Percentiles rank a stretch among this genome's conserved stretches.
These are phyloP conservation scores for Lagenidium sp. DNA, from an alignment of 352 stramenopile species.

Conservation along the genomic window DNA sequence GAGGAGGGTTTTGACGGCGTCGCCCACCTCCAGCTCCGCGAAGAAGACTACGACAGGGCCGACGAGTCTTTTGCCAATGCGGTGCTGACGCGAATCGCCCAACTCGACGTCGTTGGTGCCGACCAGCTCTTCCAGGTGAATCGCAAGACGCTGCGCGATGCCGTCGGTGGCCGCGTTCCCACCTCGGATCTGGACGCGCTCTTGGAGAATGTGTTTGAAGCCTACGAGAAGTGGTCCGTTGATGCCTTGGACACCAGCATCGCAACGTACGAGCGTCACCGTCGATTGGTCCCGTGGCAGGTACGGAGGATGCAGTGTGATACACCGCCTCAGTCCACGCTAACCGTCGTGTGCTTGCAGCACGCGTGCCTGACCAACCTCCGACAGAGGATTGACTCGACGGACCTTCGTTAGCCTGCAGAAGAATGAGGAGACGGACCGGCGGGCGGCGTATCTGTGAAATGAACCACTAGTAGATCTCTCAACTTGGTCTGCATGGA, in stretches of 20 bases:
- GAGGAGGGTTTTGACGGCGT: slow-evolving; percentile 48
- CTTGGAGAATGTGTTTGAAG: slow-evolving; percentile 3
- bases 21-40: slow-evolving; percentile 32
- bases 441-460: too few relatives aligned
- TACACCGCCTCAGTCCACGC: too few relatives aligned
- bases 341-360: too few relatives aligned
- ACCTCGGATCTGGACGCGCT: too few relatives aligned
- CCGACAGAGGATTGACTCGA: slow-evolving; percentile 32
- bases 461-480: too few relatives aligned
- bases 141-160: slow-evolving; percentile 1
- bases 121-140: slow-evolving; percentile 34
- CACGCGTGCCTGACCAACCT: slow-evolving; percentile 45
- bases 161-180: too few relatives aligned
- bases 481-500: too few relatives aligned
- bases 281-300: slow-evolving; percentile 55
- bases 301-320: too few relatives aligned
- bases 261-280: slow-evolving; percentile 32
- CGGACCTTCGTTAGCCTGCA: slow-evolving; percentile 35
- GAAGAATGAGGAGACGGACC: background rate
- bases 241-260: slow-evolving; percentile 36
- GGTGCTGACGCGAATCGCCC: slow-evolving; percentile 46
- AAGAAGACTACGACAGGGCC: slow-evolving; percentile 22
- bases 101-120: slow-evolving; percentile 43
- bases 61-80: slow-evolving; percentile 52
- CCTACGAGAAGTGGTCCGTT: slow-evolving; percentile 46